phyloP scores from a whole-genome alignment of 768 basidiomycete genomes.

The Boletus reticulatus region DNA sequence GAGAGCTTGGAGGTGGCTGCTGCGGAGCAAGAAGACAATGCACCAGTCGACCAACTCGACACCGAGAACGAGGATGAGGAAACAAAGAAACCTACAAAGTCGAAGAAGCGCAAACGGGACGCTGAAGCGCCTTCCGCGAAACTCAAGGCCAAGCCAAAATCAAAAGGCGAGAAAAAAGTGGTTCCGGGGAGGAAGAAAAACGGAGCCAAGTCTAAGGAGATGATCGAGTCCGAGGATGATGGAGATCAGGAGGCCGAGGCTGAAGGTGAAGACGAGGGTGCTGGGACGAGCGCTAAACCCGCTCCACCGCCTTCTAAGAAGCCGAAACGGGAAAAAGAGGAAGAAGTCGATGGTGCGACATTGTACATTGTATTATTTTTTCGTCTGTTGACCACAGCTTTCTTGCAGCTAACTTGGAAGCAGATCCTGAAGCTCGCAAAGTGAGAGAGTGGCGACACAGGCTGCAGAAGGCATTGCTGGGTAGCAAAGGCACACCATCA shows the following conservation, averaged over 20 bases:
- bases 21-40: constrained; percentile 54
- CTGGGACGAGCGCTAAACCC: constrained; percentile 49
- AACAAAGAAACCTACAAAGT: constrained; percentile 42
- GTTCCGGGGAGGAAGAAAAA: constrained; percentile 47
- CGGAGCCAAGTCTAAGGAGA: constrained; percentile 58
- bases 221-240: constrained; percentile 64
- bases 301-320: constrained; percentile 68
- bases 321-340: constrained; percentile 56
- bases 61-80: constrained; percentile 53
- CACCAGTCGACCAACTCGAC: constrained; percentile 65
- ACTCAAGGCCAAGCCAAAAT: constrained; percentile 43
- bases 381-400: constrained; percentile 4
- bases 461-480: constrained; percentile 84
- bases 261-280: constrained; percentile 44
- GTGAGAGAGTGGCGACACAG: constrained; percentile 93
- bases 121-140: constrained; percentile 42
- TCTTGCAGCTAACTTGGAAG: constrained; percentile 40
- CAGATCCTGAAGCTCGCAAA: constrained; percentile 63
- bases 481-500: constrained; percentile 60
- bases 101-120: constrained; percentile 67
- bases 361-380: not conserved
- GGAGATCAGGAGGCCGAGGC: constrained; percentile 50
- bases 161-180: constrained; percentile 42
- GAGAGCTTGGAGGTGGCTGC: constrained; percentile 31
- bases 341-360: constrained; percentile 56